A percentile compares a stretch with the other conserved stretches of the same genome.
Evolutionary conservation across 2,329 filamentous ascomycete genomes (phyloP).

Genomic region (Pyrenophora tritici-repentis): DNA sequence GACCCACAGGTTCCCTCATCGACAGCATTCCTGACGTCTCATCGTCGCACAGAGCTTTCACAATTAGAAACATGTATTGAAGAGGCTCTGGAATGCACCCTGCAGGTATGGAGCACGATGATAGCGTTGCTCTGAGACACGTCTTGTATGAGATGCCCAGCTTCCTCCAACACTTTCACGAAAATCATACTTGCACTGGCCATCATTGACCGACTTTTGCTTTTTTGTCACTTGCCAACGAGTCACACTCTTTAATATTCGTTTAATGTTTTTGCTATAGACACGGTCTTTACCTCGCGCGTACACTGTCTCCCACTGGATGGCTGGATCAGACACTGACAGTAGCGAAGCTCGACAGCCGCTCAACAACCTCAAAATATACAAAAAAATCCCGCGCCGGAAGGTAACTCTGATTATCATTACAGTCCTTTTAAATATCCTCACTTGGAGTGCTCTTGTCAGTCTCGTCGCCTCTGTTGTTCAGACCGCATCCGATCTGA

Average conservation of each 20-base stretch:
- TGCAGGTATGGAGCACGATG: slow-evolving; percentile 19
- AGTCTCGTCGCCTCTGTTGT: slow-evolving; percentile 37
- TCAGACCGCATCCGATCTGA: slow-evolving; percentile 33
- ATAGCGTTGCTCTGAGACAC: slow-evolving; percentile 35
- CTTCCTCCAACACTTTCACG: slow-evolving; percentile 31
- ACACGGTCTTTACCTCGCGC: slow-evolving; percentile 11
- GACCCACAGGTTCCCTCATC: slow-evolving; percentile 10
- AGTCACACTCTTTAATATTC: slow-evolving; percentile 15
- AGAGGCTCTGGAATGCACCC: slow-evolving; percentile 23
- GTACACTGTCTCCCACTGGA: slow-evolving; percentile 6
- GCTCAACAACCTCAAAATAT: slow-evolving; percentile 16
- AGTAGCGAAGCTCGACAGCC: slow-evolving; percentile 27
- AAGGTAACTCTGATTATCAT: slow-evolving; percentile 42
- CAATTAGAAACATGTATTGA: background rate
- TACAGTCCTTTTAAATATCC: slow-evolving; percentile 39
- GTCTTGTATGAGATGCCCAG: slow-evolving; percentile 34
- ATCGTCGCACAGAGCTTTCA: slow-evolving; percentile 20
- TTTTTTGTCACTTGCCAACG: slow-evolving; percentile 12
- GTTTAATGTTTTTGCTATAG: slow-evolving; percentile 25
- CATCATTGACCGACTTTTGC: slow-evolving; percentile 6
- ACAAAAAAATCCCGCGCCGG: slow-evolving; percentile 30
- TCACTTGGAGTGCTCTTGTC: slow-evolving; percentile 42
- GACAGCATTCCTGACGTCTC: slow-evolving; percentile 23
- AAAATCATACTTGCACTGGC: slow-evolving; percentile 14
- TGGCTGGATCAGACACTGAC: slow-evolving; percentile 18